These are phyloP conservation scores for Termitomyces sp. DNA, from an alignment of 768 basidiomycete genomes.

Conservation along the genomic window DNA sequence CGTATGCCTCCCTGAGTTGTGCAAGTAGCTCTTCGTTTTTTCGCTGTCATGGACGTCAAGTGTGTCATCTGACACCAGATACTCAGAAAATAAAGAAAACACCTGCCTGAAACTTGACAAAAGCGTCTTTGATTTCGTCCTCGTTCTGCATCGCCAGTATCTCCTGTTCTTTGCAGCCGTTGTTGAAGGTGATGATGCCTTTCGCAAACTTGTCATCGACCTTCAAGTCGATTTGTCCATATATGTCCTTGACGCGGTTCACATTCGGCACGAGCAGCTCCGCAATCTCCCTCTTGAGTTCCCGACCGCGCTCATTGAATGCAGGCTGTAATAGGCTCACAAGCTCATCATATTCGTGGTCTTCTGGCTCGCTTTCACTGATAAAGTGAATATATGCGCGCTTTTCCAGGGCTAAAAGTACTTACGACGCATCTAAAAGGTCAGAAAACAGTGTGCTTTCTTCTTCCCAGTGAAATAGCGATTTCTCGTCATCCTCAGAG, in stretches of 20 bases:
- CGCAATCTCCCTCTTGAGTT: slow-evolving; percentile 38
- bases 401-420: slow-evolving; percentile 3
- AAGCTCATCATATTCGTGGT: slow-evolving; percentile 32
- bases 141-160: slow-evolving; percentile 39
- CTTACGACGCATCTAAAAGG: slow-evolving; percentile 42
- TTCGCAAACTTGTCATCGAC: slow-evolving; percentile 35
- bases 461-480: slow-evolving; percentile 47
- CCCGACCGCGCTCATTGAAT: slow-evolving; percentile 37
- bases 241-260: slow-evolving; percentile 43
- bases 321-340: slow-evolving; percentile 39
- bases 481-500: slow-evolving; percentile 25
- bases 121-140: slow-evolving; percentile 36
- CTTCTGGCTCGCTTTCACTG: slow-evolving; percentile 26
- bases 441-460: slow-evolving; percentile 50
- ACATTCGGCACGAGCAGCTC: slow-evolving; percentile 42
- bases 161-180: slow-evolving; percentile 54
- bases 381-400: slow-evolving; percentile 11
- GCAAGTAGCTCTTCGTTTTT: slow-evolving; percentile 38
- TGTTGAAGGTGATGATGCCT: slow-evolving; percentile 53
- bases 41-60: slow-evolving; percentile 27
- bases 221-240: slow-evolving; percentile 33
- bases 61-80: not conserved
- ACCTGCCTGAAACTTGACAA: slow-evolving; percentile 43
- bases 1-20: slow-evolving; percentile 47
- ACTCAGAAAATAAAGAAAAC: not conserved